Base-by-base conservation (phyloP, 1,284 basidiomycete genomes). In the Sutorius eximius region DNA sequence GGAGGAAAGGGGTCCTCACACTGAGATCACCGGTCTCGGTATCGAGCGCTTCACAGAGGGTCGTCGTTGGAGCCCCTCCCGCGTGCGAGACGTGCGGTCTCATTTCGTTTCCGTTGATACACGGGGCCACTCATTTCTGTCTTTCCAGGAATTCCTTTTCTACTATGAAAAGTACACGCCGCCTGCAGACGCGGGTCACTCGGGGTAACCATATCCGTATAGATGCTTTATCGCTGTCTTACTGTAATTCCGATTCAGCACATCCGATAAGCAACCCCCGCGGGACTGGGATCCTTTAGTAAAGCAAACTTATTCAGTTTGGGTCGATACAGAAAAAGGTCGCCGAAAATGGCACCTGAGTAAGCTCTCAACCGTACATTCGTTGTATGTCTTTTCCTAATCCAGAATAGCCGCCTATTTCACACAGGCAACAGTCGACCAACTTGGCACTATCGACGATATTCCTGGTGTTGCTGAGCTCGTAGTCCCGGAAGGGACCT, bases 21-120 rank as follows among this genome's bases (percentile, higher is more conserved):
- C 86, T 34, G 83, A 85, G 67, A 82, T 89, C 16, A 89, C 87
- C 1, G 89, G 88, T 13, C 76, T 89, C 47, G 87, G 88, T 36
- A 91, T 91, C 69, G 89, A 91, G 59, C 76, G 83, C 13, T 85
- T 85, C 75, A 92, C 87, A 4, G 89, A 89, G 68, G 89, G 87
- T 40, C 81, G 87, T 66, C 77, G 85, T 59, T 91, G 88, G 87
- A 87, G 85, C 42, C 85, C 88, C 38, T 87, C 85, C 56, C 80
- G 89, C 49, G 87, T 89, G 51, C 81, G 89, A 71, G 88, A 91
- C 66, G 87, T 89, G 62, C 61, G 86, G 75, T 56, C 52, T 51
- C 37, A 37, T 43, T 42, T 45, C 29, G 18, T 45, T 43, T 43
- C 38, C 40, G 8, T 51, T 8, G 27, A n/a, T 38, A 22, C 44